Percentiles rank a stretch among this genome's conserved stretches.
Evolutionary conservation across 1,284 basidiomycete species (phyloP).

Genomic region (Trichosporon coremiiforme): DNA sequence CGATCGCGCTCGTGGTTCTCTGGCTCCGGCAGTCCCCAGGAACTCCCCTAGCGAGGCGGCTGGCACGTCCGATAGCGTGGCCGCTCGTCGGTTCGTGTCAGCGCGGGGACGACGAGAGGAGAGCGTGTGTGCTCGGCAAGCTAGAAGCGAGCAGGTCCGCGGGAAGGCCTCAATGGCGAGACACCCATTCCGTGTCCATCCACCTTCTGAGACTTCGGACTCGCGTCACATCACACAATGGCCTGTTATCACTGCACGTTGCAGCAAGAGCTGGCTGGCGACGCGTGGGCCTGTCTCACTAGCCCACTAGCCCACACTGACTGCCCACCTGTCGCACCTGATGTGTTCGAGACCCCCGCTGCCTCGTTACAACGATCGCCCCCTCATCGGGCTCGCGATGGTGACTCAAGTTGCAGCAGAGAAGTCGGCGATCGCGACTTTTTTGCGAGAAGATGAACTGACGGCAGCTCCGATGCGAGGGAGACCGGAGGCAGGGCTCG

Average conservation of each 20-base stretch:
- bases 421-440: neutral
- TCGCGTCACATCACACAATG: neutral
- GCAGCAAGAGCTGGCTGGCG: neutral
- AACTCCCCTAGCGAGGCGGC: too few species aligned
- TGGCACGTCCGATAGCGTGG: neutral
- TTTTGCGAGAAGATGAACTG: neutral
- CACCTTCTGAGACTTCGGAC: neutral
- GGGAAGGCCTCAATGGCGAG: neutral
- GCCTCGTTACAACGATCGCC: too few species aligned
- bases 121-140: too few species aligned
- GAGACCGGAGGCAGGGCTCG: slow-evolving; percentile 14
- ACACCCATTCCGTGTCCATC: neutral
- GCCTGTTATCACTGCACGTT: neutral
- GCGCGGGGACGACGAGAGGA: neutral
- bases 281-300: neutral
- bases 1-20: too few species aligned
- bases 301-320: neutral
- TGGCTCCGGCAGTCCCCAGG: too few species aligned
- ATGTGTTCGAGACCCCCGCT: too few species aligned
- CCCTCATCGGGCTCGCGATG: too few species aligned
- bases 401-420: neutral
- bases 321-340: neutral
- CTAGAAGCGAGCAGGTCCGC: neutral
- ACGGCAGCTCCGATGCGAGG: slow-evolving; percentile 23
- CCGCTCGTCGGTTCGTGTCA: neutral